Evolutionary conservation across 331 rosid genomes (phyloP).

Genomic region (Malus hybrid): DNA sequence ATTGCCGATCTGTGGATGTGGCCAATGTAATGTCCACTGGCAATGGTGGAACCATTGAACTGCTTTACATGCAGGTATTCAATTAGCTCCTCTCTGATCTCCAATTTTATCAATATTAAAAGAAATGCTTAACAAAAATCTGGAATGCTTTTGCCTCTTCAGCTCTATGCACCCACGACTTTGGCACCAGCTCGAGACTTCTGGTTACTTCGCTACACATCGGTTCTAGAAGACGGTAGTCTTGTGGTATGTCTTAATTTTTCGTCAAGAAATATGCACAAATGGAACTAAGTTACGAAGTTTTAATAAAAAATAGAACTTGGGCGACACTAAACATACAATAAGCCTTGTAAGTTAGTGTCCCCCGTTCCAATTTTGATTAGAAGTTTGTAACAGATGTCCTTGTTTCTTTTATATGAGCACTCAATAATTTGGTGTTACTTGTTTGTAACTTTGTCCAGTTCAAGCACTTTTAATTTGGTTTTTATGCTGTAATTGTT

Average conservation of each 20-base stretch:
- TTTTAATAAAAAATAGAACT: not conserved
- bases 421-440: not conserved
- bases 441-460: not conserved
- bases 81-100: not conserved
- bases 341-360: not conserved
- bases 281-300: not conserved
- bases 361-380: not conserved
- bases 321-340: not conserved
- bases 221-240: conserved; percentile 93
- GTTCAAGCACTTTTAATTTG: not conserved
- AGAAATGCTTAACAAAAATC: not conserved
- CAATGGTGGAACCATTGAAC: conserved; percentile 92
- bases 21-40: conserved; percentile 74
- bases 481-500: conserved; percentile 4
- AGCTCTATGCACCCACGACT: conserved; percentile 98
- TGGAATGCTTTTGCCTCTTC: conserved; percentile 13
- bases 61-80: conserved; percentile 91
- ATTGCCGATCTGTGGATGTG: conserved; percentile 86
- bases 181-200: conserved; percentile 98
- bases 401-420: not conserved
- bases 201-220: conserved; percentile 97
- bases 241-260: conserved; percentile 62
- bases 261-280: not conserved
- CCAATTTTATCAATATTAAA: not conserved
- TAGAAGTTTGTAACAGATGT: not conserved